Percentiles rank a stretch among this genome's conserved stretches.
Conservation (phyloP, 805 yeast species). For the Dipodascopsis tothii region DNA sequence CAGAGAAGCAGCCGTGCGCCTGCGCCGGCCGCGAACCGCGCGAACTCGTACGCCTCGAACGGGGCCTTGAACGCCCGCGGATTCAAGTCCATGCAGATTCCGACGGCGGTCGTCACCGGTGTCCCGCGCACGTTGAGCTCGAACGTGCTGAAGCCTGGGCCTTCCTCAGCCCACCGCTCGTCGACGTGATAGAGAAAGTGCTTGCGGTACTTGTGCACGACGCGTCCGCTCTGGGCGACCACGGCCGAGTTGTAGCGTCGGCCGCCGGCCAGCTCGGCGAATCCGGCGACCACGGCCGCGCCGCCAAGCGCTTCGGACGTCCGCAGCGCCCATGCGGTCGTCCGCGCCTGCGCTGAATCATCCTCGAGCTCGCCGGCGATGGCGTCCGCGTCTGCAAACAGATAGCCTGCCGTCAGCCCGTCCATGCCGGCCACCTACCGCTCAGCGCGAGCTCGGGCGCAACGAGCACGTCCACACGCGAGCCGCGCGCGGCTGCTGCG, state of each 20-base stretch:
- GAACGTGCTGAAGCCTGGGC: slow-evolving; percentile 51
- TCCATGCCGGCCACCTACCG: slow-evolving; percentile 29
- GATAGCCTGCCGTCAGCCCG: slow-evolving; percentile 43
- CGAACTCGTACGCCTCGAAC: slow-evolving; percentile 65
- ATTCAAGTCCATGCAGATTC: slow-evolving; percentile 91
- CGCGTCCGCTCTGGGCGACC: slow-evolving; percentile 49
- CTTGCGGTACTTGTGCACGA: slow-evolving; percentile 65
- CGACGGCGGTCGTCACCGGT: slow-evolving; percentile 48
- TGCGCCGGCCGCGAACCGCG: slow-evolving; percentile 43
- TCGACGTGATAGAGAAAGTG: slow-evolving; percentile 72
- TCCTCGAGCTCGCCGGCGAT: slow-evolving; percentile 55
- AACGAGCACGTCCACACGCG: slow-evolving; percentile 49
- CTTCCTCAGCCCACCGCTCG: slow-evolving; percentile 66
- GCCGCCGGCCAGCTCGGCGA: slow-evolving; percentile 51
- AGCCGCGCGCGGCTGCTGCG: slow-evolving; percentile 30
- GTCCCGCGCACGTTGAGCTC: slow-evolving; percentile 29
- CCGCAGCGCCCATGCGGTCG: slow-evolving; percentile 50
- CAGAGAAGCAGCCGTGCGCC: slow-evolving; percentile 52
- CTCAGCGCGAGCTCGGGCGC: slow-evolving; percentile 81
- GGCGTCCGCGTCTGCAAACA: slow-evolving; percentile 43
- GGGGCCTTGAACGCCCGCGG: slow-evolving; percentile 81
- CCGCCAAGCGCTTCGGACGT: slow-evolving; percentile 23
- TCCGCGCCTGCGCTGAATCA: slow-evolving; percentile 36
- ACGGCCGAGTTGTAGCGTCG: slow-evolving; percentile 64
- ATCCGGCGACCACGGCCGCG: slow-evolving; percentile 50